Conservation (phyloP, 2,329 filamentous ascomycete species). For the Aspergillus sp. region DNA sequence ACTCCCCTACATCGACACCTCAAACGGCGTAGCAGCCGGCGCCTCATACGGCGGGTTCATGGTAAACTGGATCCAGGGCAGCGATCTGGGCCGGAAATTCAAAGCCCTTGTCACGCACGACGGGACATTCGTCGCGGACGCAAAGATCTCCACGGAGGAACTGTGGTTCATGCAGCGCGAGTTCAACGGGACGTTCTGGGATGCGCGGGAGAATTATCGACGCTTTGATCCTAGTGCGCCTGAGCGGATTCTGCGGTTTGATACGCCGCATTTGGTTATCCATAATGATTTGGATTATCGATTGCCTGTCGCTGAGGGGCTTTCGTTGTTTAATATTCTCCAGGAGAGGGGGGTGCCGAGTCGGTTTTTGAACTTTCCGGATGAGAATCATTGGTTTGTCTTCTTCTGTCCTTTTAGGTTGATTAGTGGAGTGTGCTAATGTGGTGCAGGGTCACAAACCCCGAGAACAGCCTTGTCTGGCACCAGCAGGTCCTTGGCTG, state of each 20-base stretch:
- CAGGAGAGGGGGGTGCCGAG: slow-evolving; percentile 73
- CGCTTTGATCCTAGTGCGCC: slow-evolving; percentile 66
- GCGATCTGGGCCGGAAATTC: slow-evolving; percentile 78
- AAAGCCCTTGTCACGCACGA: slow-evolving; percentile 87
- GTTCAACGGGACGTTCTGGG: slow-evolving; percentile 52
- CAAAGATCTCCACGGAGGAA: slow-evolving; percentile 53
- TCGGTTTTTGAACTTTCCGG: slow-evolving; percentile 75
- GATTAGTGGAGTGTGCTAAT: background rate
- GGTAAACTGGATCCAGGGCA: slow-evolving; percentile 83
- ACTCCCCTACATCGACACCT: slow-evolving; percentile 39
- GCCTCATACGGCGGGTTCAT: slow-evolving; percentile 48
- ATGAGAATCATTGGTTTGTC: slow-evolving; percentile 62
- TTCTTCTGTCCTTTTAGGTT: too few species aligned
- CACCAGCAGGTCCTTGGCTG: slow-evolving; percentile 78
- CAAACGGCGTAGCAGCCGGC: slow-evolving; percentile 41
- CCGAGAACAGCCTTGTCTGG: slow-evolving; percentile 87
- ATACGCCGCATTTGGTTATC: slow-evolving; percentile 79
- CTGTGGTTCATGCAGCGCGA: slow-evolving; percentile 54
- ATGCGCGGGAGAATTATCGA: slow-evolving; percentile 62
- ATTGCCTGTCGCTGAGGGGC: slow-evolving; percentile 75
- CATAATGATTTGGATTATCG: slow-evolving; percentile 85
- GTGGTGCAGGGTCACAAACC: slow-evolving; percentile 68
- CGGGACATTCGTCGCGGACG: slow-evolving; percentile 69
- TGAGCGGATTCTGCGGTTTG: slow-evolving; percentile 64
- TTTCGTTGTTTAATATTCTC: slow-evolving; percentile 78